Percentiles rank a stretch among this genome's conserved stretches.
Conservation (phyloP, 2,329 filamentous ascomycete genomes). For the Ceratocystis alfenasii region DNA sequence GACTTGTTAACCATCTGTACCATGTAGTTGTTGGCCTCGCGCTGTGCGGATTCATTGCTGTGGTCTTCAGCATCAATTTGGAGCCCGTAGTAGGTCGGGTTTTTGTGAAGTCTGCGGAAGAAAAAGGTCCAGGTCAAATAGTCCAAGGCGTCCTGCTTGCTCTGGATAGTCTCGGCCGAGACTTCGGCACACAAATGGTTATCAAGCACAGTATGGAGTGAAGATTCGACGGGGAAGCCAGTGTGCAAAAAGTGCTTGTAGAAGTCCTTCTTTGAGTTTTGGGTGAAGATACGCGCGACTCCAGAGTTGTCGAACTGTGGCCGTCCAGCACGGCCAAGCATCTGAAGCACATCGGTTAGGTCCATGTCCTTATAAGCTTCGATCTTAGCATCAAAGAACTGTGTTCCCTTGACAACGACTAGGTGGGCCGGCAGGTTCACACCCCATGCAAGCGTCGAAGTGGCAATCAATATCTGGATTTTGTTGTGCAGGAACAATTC, state of each 20-base stretch:
- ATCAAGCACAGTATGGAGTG: conserved; percentile 87
- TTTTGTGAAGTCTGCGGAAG: conserved; percentile 93
- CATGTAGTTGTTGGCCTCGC: conserved; percentile 88
- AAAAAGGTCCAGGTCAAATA: conserved; percentile 99
- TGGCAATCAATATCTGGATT: conserved; percentile 92
- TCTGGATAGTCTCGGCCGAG: conserved; percentile 80
- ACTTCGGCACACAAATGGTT: conserved; percentile 95
- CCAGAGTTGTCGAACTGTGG: conserved; percentile 95
- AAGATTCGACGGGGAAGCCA: conserved; percentile 93
- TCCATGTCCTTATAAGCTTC: conserved; percentile 99
- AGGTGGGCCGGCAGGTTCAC: conserved; percentile 94
- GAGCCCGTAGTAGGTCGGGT: conserved; percentile 93
- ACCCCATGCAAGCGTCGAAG: conserved; percentile 93
- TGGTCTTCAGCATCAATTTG: conserved; percentile 57
- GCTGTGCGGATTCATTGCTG: conserved; percentile 46
- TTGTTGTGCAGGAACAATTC: conserved; percentile 96
- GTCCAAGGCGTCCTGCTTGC: conserved; percentile 93
- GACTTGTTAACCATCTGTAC: conserved; percentile 82
- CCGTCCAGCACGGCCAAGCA: conserved; percentile 88
- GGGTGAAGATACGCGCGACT: conserved; percentile 93
- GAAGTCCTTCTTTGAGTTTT: conserved; percentile 95
- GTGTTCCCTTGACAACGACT: conserved; percentile 94
- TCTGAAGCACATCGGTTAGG: conserved; percentile 91
- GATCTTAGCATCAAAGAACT: conserved; percentile 95
- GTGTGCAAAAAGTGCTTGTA: conserved; percentile 99